A percentile compares a stretch with the other conserved stretches of the same genome.
Evolutionary conservation across 1,139 yeast genomes (phyloP).

Genomic region (Pichia sp.): DNA sequence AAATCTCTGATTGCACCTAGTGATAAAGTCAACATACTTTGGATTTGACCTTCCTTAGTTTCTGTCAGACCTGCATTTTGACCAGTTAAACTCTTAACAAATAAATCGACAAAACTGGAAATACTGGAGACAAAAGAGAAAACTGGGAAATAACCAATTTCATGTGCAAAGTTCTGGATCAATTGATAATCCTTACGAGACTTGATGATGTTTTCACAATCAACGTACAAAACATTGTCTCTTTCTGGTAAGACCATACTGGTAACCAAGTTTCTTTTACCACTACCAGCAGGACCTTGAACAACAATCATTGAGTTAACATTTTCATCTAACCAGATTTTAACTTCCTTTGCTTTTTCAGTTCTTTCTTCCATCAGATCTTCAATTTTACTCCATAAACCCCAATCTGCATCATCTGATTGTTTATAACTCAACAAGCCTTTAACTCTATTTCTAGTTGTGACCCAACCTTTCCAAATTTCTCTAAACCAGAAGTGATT

Average conservation of each 20-base stretch:
- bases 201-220: conserved; percentile 75
- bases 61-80: conserved; percentile 93
- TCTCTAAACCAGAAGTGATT: conserved; percentile 25
- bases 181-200: conserved; percentile 72
- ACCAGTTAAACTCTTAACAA: conserved; percentile 88
- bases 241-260: conserved; percentile 62
- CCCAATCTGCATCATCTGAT: conserved; percentile 31
- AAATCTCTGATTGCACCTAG: conserved; percentile 70
- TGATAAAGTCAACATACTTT: conserved; percentile 76
- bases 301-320: conserved; percentile 84
- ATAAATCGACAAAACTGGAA: conserved; percentile 78
- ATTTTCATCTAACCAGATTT: conserved; percentile 80
- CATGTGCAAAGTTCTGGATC: conserved; percentile 65
- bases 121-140: conserved; percentile 90
- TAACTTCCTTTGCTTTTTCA: conserved; percentile 65
- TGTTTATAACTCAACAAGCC: conserved; percentile 36
- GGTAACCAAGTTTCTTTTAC: conserved; percentile 78
- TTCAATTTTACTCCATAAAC: conserved; percentile 31
- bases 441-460: conserved; percentile 40
- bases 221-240: conserved; percentile 62
- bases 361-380: conserved; percentile 71
- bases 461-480: conserved; percentile 35
- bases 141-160: conserved; percentile 88
- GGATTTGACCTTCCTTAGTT: conserved; percentile 76
- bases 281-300: conserved; percentile 93